Base-by-base conservation (phyloP, 1,139 yeast species). In the Scheffersomyces lignicola region DNA sequence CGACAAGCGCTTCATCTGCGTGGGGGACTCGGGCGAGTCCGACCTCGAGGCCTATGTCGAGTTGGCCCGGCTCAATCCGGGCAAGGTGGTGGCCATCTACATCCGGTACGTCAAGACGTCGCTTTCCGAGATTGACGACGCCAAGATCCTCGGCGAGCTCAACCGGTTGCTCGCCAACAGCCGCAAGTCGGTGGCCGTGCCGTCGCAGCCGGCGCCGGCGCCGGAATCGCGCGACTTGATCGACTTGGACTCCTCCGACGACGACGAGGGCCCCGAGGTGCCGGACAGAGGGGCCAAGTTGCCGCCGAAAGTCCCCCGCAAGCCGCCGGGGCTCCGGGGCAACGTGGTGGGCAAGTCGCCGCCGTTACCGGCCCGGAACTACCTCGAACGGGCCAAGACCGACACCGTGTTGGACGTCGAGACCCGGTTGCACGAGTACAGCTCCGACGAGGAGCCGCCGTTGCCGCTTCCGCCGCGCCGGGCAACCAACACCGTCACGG, bases 21-120 rank as follows among this genome's bases (percentile, higher is more conserved):
- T 92, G 17, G 99, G 99, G 14, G 99, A 94, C 56, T 83, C 97
- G 2, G 97, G 98, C 2, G 98, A 94, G 54, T 82, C 83, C 43
- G 99, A 94, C 60, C 66, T 92, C 31, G 98, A 94, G 52, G 95
- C 97, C 0, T 94, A 92, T 54, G 73, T 79, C 5, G 84, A 83
- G 25, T 62, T 88, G 24, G 88, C 95, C 0, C 58, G 63, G 24
- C 48, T 57, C 20, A 78, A 65, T 48, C 95, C 96, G 0, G 62
- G 67, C 5, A 83, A 78, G 44, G 69, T 92, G 1, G 46, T 74
- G 20, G 94, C 85, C 1, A 87, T 94, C 5, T 89, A 80, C 55
- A 85, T 94, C 29, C 68, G 98, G 35, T 84, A 84, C 35, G 89
- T 94, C 12, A 78, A 83, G 1, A 72, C 73, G 27, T 81, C 90